These are phyloP conservation scores for Glebionis coronaria DNA, from an alignment of 129 eudicot genomes.

Conservation along the genomic window DNA sequence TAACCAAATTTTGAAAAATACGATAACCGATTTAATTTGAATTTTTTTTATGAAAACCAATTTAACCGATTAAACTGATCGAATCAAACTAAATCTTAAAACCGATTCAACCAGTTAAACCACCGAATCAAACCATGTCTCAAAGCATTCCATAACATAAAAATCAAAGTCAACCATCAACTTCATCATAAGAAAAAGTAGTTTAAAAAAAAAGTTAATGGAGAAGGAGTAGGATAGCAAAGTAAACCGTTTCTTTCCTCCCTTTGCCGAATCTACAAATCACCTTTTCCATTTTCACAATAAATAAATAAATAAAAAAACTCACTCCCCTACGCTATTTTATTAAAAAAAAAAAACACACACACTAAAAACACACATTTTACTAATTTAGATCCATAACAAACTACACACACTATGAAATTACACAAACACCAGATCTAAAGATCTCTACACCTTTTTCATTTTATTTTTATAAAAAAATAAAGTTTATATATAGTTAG, in stretches of 20 bases:
- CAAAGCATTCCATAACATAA: too few relatives aligned
- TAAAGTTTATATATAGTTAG: too few relatives aligned
- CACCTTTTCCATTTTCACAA: not conserved
- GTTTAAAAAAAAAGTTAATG: not conserved
- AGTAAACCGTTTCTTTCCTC: conserved; percentile 24
- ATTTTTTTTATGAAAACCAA: too few relatives aligned
- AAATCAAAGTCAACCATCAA: not conserved
- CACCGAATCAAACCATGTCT: too few relatives aligned
- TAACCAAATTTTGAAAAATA: too few relatives aligned
- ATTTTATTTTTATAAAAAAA: too few relatives aligned
- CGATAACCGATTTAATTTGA: too few relatives aligned
- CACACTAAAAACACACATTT: conserved; percentile 3
- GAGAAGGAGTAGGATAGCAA: conserved; percentile 25
- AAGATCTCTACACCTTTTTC: too few relatives aligned
- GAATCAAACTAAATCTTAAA: too few relatives aligned
- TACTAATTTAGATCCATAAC: conserved; percentile 21
- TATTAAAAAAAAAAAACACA: conserved; percentile 1
- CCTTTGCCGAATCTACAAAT: conserved; percentile 26
- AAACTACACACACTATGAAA: conserved; percentile 29
- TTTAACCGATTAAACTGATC: too few relatives aligned
- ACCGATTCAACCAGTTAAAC: too few relatives aligned
- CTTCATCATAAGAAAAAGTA: not conserved
- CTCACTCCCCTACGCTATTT: not conserved
- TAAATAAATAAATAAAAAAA: not conserved
- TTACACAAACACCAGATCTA: conserved; percentile 42